Conservation (phyloP, 176 grass and related monocot genomes). For the Hordeum marinum region DNA sequence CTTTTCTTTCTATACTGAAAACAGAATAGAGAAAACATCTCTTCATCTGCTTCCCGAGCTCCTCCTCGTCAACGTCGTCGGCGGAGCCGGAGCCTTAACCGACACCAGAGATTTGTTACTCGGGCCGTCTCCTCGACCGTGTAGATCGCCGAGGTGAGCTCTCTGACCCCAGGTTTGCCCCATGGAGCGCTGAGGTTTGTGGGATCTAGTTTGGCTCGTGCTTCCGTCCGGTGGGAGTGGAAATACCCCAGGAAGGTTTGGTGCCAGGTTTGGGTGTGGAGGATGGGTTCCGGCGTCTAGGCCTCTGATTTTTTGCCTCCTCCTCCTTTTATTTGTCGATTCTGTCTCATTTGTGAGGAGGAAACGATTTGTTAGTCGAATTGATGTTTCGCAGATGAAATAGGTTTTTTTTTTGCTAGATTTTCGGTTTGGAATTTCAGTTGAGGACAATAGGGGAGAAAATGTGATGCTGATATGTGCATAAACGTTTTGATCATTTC, state of each 20-base stretch:
- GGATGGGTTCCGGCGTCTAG: neutral
- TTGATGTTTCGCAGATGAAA: neutral
- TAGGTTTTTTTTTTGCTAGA: neutral
- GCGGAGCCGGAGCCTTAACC: neutral
- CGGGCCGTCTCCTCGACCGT: neutral
- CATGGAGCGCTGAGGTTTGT: neutral
- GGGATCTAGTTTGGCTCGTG: neutral
- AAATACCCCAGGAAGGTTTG: neutral
- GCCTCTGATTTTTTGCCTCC: neutral
- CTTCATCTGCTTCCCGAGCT: neutral
- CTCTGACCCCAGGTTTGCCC: neutral
- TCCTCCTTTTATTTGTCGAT: neutral
- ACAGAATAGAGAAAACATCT: neutral
- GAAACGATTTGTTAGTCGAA: neutral
- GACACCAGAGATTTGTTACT: neutral
- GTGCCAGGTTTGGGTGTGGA: neutral
- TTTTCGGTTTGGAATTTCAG: neutral
- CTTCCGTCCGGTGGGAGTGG: neutral
- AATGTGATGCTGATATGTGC: neutral
- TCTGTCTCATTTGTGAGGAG: neutral
- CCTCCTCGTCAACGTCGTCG: neutral
- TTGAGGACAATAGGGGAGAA: neutral
- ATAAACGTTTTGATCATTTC: no score
- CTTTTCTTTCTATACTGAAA: neutral
- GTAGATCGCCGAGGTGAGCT: neutral